A percentile compares a stretch with the other conserved stretches of the same genome.
Evolutionary conservation across 495 filamentous ascomycete genomes (phyloP).

Genomic region (Parmelia sp.): DNA sequence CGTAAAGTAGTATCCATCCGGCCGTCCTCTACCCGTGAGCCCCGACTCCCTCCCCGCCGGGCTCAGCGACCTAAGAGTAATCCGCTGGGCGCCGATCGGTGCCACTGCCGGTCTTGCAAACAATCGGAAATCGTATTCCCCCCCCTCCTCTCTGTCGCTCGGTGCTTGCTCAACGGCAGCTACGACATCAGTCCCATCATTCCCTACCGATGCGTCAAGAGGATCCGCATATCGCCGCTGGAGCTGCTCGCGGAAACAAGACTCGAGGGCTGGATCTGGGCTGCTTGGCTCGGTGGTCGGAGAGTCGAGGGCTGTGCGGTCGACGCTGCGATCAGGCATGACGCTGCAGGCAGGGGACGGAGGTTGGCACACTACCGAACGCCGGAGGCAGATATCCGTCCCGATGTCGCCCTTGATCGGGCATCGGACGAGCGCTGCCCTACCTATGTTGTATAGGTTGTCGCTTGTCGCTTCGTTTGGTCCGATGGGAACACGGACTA

Average conservation of each 20-base stretch:
- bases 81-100: slow-evolving; percentile 1
- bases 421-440: too few species aligned
- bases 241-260: slow-evolving; percentile 9
- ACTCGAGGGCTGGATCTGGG: slow-evolving; percentile 8
- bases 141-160: neutral
- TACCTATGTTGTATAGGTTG: too few species aligned
- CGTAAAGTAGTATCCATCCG: slow-evolving; percentile 17
- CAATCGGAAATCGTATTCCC: slow-evolving; percentile 15
- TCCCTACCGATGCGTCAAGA: neutral
- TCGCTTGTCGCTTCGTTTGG: too few species aligned
- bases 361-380: too few species aligned
- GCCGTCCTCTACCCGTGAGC: slow-evolving; percentile 6
- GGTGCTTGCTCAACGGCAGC: neutral
- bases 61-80: slow-evolving; percentile 17
- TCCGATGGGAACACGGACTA: too few species aligned
- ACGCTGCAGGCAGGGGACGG: too few species aligned
- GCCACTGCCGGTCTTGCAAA: slow-evolving; percentile 6
- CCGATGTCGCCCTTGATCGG: too few species aligned
- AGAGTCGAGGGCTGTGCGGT: slow-evolving; percentile 6
- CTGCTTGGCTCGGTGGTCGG: slow-evolving; percentile 1
- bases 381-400: too few species aligned
- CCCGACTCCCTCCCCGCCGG: slow-evolving; percentile 8
- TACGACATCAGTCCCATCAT: neutral
- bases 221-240: slow-evolving; percentile 1
- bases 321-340: slow-evolving; percentile 3